phyloP scores from a whole-genome alignment of 139 green algal genomes.

The Chlamydomonas urium region DNA sequence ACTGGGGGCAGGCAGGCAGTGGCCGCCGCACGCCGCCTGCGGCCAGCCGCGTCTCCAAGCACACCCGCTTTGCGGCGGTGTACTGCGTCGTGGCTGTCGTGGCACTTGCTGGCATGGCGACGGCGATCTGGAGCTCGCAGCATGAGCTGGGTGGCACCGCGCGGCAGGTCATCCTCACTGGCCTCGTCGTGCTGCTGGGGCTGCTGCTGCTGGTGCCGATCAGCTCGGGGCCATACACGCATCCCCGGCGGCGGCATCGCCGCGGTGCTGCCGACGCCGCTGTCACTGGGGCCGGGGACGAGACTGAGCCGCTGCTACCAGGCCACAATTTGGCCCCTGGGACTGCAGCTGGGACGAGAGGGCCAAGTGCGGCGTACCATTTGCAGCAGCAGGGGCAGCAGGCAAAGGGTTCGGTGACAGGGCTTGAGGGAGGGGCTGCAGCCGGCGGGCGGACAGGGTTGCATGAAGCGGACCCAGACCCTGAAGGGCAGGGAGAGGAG shows the following conservation, averaged over 20 bases:
- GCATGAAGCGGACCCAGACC: too few relatives aligned
- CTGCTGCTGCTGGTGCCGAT: conserved; percentile 39
- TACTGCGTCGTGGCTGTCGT: conserved; percentile 42
- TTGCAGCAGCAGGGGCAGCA: background rate
- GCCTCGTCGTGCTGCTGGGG: conserved; percentile 39
- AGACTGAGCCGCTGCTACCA: background rate
- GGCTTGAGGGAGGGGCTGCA: background rate
- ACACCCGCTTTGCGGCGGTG: conserved; percentile 23
- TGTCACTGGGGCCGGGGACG: background rate
- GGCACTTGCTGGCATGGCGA: conserved; percentile 25
- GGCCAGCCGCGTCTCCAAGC: conserved; percentile 19
- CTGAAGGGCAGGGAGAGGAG: too few relatives aligned
- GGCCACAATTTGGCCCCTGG: background rate
- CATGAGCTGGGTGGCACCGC: background rate
- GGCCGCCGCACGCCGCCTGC: too few relatives aligned
- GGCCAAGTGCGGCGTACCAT: background rate
- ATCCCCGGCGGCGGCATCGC: background rate
- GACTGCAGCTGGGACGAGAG: background rate
- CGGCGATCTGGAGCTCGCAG: background rate
- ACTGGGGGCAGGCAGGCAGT: too few relatives aligned
- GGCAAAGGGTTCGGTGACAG: background rate
- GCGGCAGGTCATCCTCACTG: background rate
- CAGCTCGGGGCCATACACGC: conserved; percentile 15
- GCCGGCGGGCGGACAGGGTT: background rate
- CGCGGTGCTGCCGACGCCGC: background rate